These are phyloP conservation scores for Pseudocercospora musae DNA, from an alignment of 2,329 filamentous ascomycete genomes.

Conservation along the genomic window DNA sequence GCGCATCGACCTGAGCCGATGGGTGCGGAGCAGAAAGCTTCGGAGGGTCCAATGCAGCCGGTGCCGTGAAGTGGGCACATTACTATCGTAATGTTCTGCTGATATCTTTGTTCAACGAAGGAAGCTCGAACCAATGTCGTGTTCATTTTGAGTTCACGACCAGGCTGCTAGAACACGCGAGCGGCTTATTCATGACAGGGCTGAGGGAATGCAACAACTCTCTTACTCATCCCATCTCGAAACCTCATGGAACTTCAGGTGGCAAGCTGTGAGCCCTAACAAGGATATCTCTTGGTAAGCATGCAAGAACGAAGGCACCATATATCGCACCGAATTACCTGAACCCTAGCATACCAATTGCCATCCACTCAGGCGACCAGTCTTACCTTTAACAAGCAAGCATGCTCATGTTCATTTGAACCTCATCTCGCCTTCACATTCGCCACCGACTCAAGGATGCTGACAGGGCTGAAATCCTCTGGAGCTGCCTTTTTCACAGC, in stretches of 20 bases:
- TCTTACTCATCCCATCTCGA: neutral
- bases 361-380: neutral
- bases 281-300: neutral
- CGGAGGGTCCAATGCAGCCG: neutral
- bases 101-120: neutral
- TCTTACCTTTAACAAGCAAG: too few relatives aligned
- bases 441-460: neutral
- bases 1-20: constrained; percentile 82
- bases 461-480: neutral
- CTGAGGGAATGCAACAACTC: neutral
- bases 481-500: neutral
- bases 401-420: neutral
- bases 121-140: neutral
- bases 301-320: too few relatives aligned
- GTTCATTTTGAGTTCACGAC: neutral
- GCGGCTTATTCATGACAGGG: neutral
- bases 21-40: constrained; percentile 27
- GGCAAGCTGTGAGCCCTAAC: neutral
- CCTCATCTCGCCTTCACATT: too few relatives aligned
- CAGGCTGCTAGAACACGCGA: neutral
- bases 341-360: neutral
- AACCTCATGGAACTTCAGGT: neutral
- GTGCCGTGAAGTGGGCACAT: neutral
- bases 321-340: neutral
- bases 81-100: neutral